phyloP scores from a whole-genome alignment of 495 filamentous ascomycete genomes.

The Pyrenopolyporus hunteri region DNA sequence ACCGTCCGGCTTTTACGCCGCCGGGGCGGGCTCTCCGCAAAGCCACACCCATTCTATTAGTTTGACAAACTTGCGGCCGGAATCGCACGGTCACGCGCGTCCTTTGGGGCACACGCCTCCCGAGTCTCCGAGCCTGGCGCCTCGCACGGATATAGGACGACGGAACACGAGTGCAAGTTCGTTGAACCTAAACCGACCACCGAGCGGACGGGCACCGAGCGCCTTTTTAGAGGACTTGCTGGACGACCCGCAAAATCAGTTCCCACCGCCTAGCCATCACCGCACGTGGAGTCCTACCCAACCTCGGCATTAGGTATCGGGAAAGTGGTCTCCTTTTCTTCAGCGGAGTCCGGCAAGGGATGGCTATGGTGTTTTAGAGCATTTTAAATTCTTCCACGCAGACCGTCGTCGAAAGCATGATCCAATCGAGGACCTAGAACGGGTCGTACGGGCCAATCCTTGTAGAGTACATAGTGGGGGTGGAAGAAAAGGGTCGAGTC shows the following conservation, averaged over 20 bases:
- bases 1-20: conserved; percentile 90
- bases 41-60: conserved; percentile 58
- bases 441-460: conserved; percentile 13
- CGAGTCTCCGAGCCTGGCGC: conserved; percentile 59
- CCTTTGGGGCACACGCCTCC: conserved; percentile 60
- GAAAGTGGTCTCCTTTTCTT: conserved; percentile 5
- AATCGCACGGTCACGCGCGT: conserved; percentile 56
- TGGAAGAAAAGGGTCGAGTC: conserved; percentile 1
- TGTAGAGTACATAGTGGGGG: conserved; percentile 4
- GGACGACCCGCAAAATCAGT: conserved; percentile 58
- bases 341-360: conserved; percentile 22
- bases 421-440: conserved; percentile 12
- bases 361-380: conserved; percentile 23
- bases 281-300: conserved; percentile 37
- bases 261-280: conserved; percentile 43
- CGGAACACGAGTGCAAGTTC: conserved; percentile 68
- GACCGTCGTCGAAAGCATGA: conserved; percentile 11
- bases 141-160: conserved; percentile 42
- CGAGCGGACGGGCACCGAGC: conserved; percentile 79
- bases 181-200: conserved; percentile 69
- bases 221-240: conserved; percentile 94
- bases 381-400: conserved; percentile 13
- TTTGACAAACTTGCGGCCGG: conserved; percentile 61
- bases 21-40: conserved; percentile 57
- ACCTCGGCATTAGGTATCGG: conserved; percentile 13